Percentiles rank a stretch among this genome's conserved stretches.
These are phyloP conservation scores for Penicillium glabrum DNA, from an alignment of 2,329 filamentous ascomycete species.

Conservation along the genomic window DNA sequence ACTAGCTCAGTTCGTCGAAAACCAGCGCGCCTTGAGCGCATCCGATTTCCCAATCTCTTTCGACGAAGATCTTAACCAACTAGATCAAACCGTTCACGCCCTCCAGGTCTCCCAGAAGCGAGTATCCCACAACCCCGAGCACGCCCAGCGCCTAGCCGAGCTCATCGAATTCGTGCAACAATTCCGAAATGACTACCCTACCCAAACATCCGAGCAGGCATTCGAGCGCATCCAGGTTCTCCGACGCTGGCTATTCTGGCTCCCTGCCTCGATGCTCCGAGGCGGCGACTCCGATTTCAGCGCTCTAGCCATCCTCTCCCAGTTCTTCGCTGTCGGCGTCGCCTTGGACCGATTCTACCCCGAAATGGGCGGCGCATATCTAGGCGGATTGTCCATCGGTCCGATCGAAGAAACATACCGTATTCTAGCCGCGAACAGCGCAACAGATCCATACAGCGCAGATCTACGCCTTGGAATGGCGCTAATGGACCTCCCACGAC, in stretches of 20 bases:
- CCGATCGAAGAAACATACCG: conserved; percentile 85
- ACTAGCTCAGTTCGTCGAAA: conserved; percentile 43
- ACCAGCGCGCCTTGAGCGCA: conserved; percentile 39
- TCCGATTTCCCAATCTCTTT: conserved; percentile 35
- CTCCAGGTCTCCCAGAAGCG: conserved; percentile 59
- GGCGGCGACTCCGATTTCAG: conserved; percentile 72
- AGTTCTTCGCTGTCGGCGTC: conserved; percentile 87
- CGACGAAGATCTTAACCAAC: conserved; percentile 69
- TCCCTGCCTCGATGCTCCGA: conserved; percentile 81
- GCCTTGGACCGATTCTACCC: conserved; percentile 89
- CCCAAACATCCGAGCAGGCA: conserved; percentile 73
- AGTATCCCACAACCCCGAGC: conserved; percentile 67
- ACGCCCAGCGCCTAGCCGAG: conserved; percentile 67
- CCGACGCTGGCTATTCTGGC: conserved; percentile 93
- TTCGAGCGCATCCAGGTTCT: conserved; percentile 88
- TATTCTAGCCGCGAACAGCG: conserved; percentile 68
- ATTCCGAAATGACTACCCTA: conserved; percentile 68
- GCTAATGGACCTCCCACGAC: conserved; percentile 71
- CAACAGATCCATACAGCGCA: conserved; percentile 57
- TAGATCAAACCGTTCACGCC: conserved; percentile 66
- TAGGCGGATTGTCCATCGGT: conserved; percentile 73
- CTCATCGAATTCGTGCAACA: conserved; percentile 72
- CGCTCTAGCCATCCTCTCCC: conserved; percentile 78
- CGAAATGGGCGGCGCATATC: conserved; percentile 85
- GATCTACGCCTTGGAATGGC: conserved; percentile 62